phyloP scores from a whole-genome alignment of 148 eudicot species.

The Chenopodium suecicum region DNA sequence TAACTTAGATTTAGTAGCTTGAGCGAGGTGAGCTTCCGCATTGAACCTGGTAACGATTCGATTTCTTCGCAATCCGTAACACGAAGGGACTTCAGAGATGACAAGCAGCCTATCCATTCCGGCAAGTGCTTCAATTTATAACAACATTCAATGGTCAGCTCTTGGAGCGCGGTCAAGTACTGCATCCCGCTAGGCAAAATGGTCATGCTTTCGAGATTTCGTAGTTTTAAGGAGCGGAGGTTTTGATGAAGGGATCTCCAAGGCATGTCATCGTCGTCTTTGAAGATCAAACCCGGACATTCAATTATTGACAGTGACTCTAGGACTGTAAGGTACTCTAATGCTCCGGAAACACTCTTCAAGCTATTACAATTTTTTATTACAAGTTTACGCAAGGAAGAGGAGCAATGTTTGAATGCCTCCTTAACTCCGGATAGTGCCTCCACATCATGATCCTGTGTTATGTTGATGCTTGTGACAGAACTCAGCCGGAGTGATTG shows the following conservation, averaged over 20 bases:
- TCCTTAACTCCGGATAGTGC: neutral
- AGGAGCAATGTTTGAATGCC: constrained; percentile 9
- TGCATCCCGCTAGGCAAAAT: constrained; percentile 8
- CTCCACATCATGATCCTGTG: neutral
- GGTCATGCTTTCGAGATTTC: neutral
- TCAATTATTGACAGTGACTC: neutral
- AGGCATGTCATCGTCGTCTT: neutral
- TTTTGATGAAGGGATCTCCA: constrained; percentile 10
- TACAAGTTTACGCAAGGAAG: constrained; percentile 3
- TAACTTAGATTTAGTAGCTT: neutral
- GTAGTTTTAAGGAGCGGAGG: neutral
- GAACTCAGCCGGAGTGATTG: neutral
- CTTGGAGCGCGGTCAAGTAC: constrained; percentile 3
- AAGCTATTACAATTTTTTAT: neutral
- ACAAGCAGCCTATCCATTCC: constrained; percentile 11
- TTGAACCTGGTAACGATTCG: constrained; percentile 8
- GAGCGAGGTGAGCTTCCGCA: constrained; percentile 15
- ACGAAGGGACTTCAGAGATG: neutral
- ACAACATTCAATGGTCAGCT: neutral
- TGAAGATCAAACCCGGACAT: neutral
- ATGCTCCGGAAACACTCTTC: constrained; percentile 16
- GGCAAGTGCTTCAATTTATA: neutral
- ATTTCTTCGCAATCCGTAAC: neutral
- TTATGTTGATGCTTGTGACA: constrained; percentile 4
- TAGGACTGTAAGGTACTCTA: constrained; percentile 28